These are phyloP conservation scores for Trametes sanguinea DNA, from an alignment of 768 basidiomycete genomes.

Conservation along the genomic window DNA sequence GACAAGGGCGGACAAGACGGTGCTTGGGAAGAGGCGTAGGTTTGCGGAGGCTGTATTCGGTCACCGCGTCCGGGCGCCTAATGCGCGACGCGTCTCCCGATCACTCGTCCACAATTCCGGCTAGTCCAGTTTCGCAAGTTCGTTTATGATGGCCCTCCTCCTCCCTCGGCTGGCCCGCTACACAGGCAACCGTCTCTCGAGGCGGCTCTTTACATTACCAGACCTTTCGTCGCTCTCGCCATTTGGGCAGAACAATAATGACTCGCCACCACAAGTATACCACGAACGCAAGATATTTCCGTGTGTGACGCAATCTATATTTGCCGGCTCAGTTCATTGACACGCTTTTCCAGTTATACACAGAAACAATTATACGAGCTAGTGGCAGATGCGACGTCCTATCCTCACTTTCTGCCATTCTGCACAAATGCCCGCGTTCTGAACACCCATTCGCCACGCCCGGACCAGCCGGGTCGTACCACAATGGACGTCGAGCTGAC, in stretches of 20 bases:
- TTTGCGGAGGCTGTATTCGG: constrained; percentile 9
- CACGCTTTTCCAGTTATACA: constrained; percentile 58
- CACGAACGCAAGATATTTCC: constrained; percentile 86
- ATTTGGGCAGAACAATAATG: constrained; percentile 34
- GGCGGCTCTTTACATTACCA: constrained; percentile 42
- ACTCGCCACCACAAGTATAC: constrained; percentile 58
- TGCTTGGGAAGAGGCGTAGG: constrained; percentile 13
- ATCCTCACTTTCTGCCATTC: constrained; percentile 86
- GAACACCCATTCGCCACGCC: constrained; percentile 23
- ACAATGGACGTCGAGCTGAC: constrained; percentile 81
- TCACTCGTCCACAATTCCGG: constrained; percentile 4
- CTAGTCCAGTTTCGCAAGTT: not conserved
- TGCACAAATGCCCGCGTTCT: constrained; percentile 77
- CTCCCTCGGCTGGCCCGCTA: constrained; percentile 17
- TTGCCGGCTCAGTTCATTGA: constrained; percentile 15
- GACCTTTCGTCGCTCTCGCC: constrained; percentile 48
- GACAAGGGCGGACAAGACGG: not conserved
- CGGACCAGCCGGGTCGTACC: constrained; percentile 32
- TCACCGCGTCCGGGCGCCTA: constrained; percentile 8
- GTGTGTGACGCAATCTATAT: constrained; percentile 52
- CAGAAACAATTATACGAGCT: constrained; percentile 79
- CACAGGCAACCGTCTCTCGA: constrained; percentile 7
- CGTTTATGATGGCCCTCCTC: constrained; percentile 21
- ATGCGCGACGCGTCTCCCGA: not conserved
- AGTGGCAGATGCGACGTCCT: constrained; percentile 86